phyloP scores from a whole-genome alignment of 148 eudicot species.

The Spergularia bocconei region DNA sequence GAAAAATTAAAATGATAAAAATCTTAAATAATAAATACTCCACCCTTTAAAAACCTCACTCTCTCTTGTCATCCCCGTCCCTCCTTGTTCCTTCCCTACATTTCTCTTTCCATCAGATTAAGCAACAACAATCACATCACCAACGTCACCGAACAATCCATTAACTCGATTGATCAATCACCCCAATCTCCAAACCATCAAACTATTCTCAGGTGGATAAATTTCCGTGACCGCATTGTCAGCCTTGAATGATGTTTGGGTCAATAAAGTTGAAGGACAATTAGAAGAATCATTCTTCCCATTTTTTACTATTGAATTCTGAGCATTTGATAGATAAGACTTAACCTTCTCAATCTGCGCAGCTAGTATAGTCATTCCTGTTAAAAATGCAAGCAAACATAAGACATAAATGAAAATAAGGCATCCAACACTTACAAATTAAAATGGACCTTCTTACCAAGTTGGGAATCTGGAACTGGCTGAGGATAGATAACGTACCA shows the following conservation, averaged over 20 bases:
- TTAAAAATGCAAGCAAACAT: constrained; percentile 15
- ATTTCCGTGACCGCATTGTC: constrained; percentile 36
- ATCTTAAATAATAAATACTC: too few relatives aligned
- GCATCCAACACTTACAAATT: neutral
- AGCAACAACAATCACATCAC: too few relatives aligned
- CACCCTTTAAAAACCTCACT: too few relatives aligned
- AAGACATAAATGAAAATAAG: neutral
- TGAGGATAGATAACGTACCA: constrained; percentile 28
- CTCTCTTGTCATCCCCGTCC: too few relatives aligned
- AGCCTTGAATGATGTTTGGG: constrained; percentile 34
- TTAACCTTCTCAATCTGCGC: constrained; percentile 29
- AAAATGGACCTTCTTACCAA: constrained; percentile 32
- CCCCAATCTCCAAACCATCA: too few relatives aligned
- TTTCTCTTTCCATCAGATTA: too few relatives aligned
- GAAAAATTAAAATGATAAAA: too few relatives aligned
- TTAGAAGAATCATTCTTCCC: constrained; percentile 31
- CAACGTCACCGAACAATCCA: too few relatives aligned
- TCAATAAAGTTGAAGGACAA: constrained; percentile 36
- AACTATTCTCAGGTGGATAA: constrained; percentile 47
- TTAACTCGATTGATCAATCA: too few relatives aligned
- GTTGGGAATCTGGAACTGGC: constrained; percentile 25
- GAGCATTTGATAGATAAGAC: constrained; percentile 32
- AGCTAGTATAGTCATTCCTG: constrained; percentile 40
- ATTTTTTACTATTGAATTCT: constrained; percentile 29
- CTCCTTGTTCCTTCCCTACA: too few relatives aligned